A percentile compares a stretch with the other conserved stretches of the same genome.
phyloP scores from a whole-genome alignment of 345 rosid species.

The Erysimum cheiranthoides region DNA sequence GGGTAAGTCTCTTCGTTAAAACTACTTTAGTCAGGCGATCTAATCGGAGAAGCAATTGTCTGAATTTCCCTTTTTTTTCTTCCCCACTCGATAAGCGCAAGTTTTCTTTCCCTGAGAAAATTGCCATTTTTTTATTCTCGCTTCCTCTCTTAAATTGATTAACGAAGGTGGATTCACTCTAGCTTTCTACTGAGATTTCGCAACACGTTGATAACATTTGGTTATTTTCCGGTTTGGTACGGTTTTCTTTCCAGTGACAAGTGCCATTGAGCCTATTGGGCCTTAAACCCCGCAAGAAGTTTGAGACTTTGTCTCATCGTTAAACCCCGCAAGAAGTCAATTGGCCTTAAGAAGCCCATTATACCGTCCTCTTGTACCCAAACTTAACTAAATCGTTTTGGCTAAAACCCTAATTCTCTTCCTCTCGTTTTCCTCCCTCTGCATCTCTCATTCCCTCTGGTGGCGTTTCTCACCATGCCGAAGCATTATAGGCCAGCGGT shows the following conservation, averaged over 20 bases:
- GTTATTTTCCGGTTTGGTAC: background rate
- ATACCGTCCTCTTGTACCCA: background rate
- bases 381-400: background rate
- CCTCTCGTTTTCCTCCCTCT: background rate
- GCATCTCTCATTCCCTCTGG: constrained; percentile 4
- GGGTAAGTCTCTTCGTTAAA: background rate
- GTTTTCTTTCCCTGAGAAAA: background rate
- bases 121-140: background rate
- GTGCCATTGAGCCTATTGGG: constrained; percentile 1
- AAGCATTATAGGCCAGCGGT: constrained; percentile 93
- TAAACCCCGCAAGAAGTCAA: background rate
- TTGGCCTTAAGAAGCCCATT: constrained; percentile 23
- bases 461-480: constrained; percentile 58
- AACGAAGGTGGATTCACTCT: too few species aligned
- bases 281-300: constrained; percentile 18
- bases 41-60: background rate
- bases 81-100: background rate
- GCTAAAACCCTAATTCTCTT: constrained; percentile 50
- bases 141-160: too few species aligned
- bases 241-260: background rate
- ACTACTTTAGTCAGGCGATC: background rate
- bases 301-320: too few species aligned
- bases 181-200: too few species aligned
- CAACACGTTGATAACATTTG: background rate
- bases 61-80: background rate